phyloP scores from a whole-genome alignment of 2,329 filamentous ascomycete species.

The Sporothrix variecibatus region DNA sequence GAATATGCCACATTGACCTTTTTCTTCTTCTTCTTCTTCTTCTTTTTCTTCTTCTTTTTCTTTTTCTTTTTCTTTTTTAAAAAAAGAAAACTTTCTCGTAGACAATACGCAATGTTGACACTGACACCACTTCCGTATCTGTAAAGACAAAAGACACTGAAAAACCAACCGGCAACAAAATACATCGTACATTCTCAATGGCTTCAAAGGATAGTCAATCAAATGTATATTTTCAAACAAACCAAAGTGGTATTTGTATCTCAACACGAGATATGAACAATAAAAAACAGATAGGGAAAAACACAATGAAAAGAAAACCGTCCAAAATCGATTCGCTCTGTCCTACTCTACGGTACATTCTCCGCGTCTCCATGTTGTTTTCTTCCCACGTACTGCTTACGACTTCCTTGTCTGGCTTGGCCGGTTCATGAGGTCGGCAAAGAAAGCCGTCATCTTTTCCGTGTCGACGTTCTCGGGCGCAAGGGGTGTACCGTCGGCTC shows the following conservation, averaged over 20 bases:
- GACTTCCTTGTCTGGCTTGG: constrained; percentile 30
- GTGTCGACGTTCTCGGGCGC: constrained; percentile 49
- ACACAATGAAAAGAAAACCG: neutral
- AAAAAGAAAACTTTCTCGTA: too few species aligned
- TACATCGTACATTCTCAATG: too few species aligned
- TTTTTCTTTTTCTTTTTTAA: too few species aligned
- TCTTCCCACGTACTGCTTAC: neutral
- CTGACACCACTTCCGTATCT: too few species aligned
- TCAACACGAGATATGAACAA: neutral
- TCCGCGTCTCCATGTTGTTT: neutral
- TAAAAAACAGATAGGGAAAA: neutral
- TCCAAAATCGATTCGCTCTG: constrained; percentile 6
- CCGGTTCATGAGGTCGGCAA: constrained; percentile 61
- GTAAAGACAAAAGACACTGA: too few species aligned
- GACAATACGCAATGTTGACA: too few species aligned
- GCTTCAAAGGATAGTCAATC: too few species aligned
- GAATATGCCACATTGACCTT: neutral
- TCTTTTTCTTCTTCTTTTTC: too few species aligned
- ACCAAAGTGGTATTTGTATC: neutral
- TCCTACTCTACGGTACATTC: neutral
- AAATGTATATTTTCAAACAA: neutral
- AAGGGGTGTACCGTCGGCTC: neutral
- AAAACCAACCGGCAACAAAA: too few species aligned
- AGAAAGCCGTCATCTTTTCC: constrained; percentile 61
- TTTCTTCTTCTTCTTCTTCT: too few species aligned